Conservation (phyloP, 2,329 filamentous ascomycete genomes). For the Fusarium sp. region DNA sequence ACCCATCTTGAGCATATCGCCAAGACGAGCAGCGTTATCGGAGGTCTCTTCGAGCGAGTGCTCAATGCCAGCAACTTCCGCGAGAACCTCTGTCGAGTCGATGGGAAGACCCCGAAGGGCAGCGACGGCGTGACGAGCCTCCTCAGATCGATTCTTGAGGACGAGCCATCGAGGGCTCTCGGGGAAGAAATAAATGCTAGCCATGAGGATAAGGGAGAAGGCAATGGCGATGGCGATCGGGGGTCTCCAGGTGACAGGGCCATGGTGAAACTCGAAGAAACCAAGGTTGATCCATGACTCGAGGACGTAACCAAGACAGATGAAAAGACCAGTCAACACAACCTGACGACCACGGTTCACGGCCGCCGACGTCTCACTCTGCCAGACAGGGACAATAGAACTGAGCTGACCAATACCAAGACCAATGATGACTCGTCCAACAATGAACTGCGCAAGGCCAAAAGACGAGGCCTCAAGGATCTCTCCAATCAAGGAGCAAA, state of each 20-base stretch:
- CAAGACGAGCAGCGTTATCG: conserved; percentile 51
- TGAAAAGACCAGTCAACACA: conserved; percentile 64
- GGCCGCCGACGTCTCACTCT: conserved; percentile 62
- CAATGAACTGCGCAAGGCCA: conserved; percentile 47
- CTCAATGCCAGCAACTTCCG: conserved; percentile 61
- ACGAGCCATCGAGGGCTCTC: conserved; percentile 55
- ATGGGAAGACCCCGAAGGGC: conserved; percentile 53
- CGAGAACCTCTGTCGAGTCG: conserved; percentile 52
- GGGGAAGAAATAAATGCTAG: conserved; percentile 50
- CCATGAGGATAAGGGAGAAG: conserved; percentile 50
- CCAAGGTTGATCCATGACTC: conserved; percentile 60
- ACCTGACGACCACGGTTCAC: conserved; percentile 60
- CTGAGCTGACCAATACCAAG: conserved; percentile 65
- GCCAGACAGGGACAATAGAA: conserved; percentile 66
- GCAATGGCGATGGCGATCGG: conserved; percentile 52
- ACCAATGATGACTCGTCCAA: conserved; percentile 64
- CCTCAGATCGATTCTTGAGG: conserved; percentile 47
- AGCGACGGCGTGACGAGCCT: conserved; percentile 51
- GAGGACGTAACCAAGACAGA: conserved; percentile 55
- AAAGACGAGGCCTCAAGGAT: conserved; percentile 66
- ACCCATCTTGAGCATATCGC: conserved; percentile 61
- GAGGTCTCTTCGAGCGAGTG: conserved; percentile 59
- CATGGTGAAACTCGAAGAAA: conserved; percentile 50
- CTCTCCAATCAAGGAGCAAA: conserved; percentile 64
- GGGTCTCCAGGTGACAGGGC: conserved; percentile 52